Evolutionary conservation across 2,329 filamentous ascomycete species (phyloP).

Genomic region (Penicillium polonicum): DNA sequence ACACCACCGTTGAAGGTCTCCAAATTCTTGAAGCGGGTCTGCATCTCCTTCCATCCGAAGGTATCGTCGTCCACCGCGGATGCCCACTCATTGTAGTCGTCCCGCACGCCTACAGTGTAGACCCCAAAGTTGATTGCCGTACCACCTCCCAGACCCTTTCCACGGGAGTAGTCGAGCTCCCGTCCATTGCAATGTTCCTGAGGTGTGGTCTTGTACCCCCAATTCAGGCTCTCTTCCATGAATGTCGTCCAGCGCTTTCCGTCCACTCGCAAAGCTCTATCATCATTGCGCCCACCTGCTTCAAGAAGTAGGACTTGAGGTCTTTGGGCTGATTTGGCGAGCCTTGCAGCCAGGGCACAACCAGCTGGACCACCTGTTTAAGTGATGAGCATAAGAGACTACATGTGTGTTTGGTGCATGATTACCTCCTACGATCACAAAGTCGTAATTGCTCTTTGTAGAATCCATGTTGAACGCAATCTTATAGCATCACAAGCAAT

Average conservation of each 20-base stretch:
- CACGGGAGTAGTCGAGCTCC: constrained; percentile 51
- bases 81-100: constrained; percentile 65
- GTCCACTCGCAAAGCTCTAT: constrained; percentile 49
- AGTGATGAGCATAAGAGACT: neutral
- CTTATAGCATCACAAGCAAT: neutral
- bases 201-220: constrained; percentile 52
- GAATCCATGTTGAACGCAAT: constrained; percentile 1
- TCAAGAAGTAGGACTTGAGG: constrained; percentile 62
- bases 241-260: constrained; percentile 58
- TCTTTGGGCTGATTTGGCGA: constrained; percentile 48
- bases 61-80: constrained; percentile 54
- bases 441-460: constrained; percentile 9
- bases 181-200: constrained; percentile 48
- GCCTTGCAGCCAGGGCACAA: constrained; percentile 53
- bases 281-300: constrained; percentile 55
- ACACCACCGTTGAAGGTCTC: constrained; percentile 54
- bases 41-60: constrained; percentile 57
- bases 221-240: constrained; percentile 50
- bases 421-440: constrained; percentile 23
- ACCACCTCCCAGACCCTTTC: constrained; percentile 53
- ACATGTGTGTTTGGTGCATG: neutral
- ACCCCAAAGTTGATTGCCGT: constrained; percentile 57
- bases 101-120: constrained; percentile 55
- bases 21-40: constrained; percentile 52
- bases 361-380: constrained; percentile 59